Base-by-base conservation (phyloP, 805 yeast species). In the Starmera amethionina region DNA sequence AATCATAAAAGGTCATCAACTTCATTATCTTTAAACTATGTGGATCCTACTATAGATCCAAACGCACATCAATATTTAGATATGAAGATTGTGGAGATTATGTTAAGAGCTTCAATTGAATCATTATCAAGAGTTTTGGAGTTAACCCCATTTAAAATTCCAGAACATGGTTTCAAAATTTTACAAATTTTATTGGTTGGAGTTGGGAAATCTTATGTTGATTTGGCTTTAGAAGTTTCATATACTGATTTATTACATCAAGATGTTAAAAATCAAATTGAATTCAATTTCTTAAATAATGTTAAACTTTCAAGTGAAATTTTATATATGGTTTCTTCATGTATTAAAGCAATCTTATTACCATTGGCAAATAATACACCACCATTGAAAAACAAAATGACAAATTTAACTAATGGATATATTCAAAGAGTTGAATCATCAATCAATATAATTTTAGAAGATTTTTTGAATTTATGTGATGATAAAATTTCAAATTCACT, bases 71-170 rank as follows among this genome's bases (percentile, higher is more conserved):
- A 37, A 14, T 38, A 18, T 10, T 54, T 70, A 33, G 55, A 60
- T 28, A 54, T 80, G 7, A 50, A 61, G 13, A 62, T 67, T 22
- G 77, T 84, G 3, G 89, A 85, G 47, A 63, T 68, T 4, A 72
- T 85, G 42, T 63, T 87, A 33, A 79, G 78, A 47, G 73, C 83
- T 14, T 72, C 80, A 8, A 81, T 86, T 30, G 97, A 88, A 59
- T 72, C 89, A 1, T 66, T 87, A 5, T 81, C 89, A 3, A 68
- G 96, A 54, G 67, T 82, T 4, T 70, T 85, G 51, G 96, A 87
- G 55, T 64, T 86, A 32, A 69, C 79, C 0, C 85, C 90, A 1
- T 63, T 64, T 25, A 77, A 72, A 42, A 66, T 83, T 2, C 71
- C 80, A 7, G 79, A 72, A 35, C 74, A 78, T 51, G 72, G 86